Evolutionary conservation across 352 stramenopile genomes (phyloP), one percentile per base, ranked within the genome.

Genomic region (Globisporangium solare): DNA sequence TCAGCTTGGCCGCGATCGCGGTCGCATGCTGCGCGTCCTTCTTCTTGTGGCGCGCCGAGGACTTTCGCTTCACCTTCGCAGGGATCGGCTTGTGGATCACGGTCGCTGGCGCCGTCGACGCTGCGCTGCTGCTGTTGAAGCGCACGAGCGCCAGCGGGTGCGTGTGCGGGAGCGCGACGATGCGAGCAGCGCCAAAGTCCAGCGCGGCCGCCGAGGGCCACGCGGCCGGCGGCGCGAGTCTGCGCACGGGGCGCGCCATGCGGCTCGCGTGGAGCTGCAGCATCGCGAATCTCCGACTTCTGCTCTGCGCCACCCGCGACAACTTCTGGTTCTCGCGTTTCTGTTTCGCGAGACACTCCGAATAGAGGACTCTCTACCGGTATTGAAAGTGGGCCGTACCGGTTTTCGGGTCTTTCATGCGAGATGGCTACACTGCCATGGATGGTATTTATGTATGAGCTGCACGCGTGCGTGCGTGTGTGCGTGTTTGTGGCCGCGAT

Each of bases 61-160:
- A 14, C 39, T 65, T 65, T 40, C 60, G 60, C 48, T 63, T 63
- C 47, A 67, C 32, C 31, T 67, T 67, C 13, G 60, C 60, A 14
- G 55, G 60, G 32, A 67, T 50, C 2, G 60, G 60, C 35, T 67
- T 67, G 60, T 67, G 60, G 17, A 52, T 35, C 11, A 18, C 46
- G 13, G 2, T 7, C 0, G 22, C 40, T 8, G 41, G 41, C 14
- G 43, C 41, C 31, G 27, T 31, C 22, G 42, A 41, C 14, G 54
- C n/a, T n/a, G n/a, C 53, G 14, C 22, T 20, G 6, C 37, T 63
- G 50, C 57, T 63, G 48, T 47, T 52, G 40, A 63, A 63, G 35
- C 57, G 57, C 22, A 43, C 47, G 15, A 61, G 39, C 24, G 48
- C 11, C 7, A 54, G 20, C 22, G 31, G 45, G 12, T 60, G 43